Base-by-base conservation (phyloP, 1,284 basidiomycete species). In the Retiboletus flavoniger region DNA sequence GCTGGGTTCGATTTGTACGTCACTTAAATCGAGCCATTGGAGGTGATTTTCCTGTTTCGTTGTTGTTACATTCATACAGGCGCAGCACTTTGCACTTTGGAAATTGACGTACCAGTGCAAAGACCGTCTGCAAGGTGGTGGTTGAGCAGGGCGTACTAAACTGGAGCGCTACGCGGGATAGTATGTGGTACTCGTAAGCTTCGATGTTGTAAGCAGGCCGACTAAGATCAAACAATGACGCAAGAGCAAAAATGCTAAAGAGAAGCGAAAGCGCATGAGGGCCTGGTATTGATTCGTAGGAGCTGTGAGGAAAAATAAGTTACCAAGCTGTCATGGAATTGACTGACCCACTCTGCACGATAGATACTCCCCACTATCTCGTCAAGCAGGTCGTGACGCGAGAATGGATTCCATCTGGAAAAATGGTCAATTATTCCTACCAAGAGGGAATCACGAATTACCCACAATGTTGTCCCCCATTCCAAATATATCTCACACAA, bases 21-120 rank as follows among this genome's bases (percentile, higher is more conserved):
- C 83, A 36, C 77, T 79, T 47, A 84, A 63, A 48, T 86, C 80
- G n/a, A 81, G 70, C 63, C 80, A 87, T 50, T 80, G 76, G 4
- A 78, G 74, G 63, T 82, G 74, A 62, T 85, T 83, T 29, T 79
- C 70, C 84, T 85, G 55, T 40, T 34, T 45, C 19, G 32, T n/a
- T 16, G 34, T 26, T n/a, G 40, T 54, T 36, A 19, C 8, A 16
- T 8, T 38, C 17, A 44, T 35, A 24, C 21, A 36, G 4, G 11
- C 39, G 39, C 26, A 10, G 11, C 5, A 10, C 16, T 16, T 9
- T 21, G 13, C 5, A 5, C 6, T n/a, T 34, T 4, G 8, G 31
- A 35, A 34, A 42, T n/a, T 13, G 19, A 66, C 80, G 36, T 56
- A 85, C 85, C 63, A 82, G 64, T 10, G 79, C 70, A 55, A 81